phyloP scores from a whole-genome alignment of 257 asterid species.

The Nicotiana tabacum region DNA sequence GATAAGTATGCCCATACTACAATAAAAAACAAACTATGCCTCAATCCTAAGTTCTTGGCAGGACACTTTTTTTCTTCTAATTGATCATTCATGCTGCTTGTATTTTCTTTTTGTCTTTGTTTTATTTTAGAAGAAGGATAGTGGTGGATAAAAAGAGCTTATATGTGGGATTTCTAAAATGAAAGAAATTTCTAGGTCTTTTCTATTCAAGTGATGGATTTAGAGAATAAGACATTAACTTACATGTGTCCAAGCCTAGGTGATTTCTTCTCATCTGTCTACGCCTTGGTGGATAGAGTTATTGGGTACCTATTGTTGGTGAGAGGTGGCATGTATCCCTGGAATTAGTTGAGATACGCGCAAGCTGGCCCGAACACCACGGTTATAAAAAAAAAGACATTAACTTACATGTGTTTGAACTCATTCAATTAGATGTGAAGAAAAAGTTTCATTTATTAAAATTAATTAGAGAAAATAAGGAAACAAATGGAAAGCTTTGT shows the following conservation, averaged over 20 bases:
- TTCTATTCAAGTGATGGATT: background rate
- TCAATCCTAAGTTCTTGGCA: background rate
- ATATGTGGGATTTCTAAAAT: background rate
- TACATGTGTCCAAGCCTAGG: background rate
- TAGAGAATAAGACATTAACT: background rate
- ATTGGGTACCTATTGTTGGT: too few relatives aligned
- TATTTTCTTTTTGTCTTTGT: background rate
- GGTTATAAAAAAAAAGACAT: background rate
- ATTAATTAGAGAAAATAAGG: background rate
- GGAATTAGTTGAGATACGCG: too few relatives aligned
- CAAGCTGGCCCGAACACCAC: too few relatives aligned
- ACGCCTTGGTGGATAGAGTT: too few relatives aligned
- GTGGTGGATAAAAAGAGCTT: background rate
- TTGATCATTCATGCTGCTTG: background rate
- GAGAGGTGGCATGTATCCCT: too few relatives aligned
- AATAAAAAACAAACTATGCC: too few relatives aligned
- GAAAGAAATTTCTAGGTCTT: background rate
- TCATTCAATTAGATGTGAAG: background rate
- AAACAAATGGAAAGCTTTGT: background rate
- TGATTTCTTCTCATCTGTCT: too few relatives aligned
- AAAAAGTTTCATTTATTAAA: background rate
- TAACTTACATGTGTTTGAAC: background rate
- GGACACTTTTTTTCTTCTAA: background rate
- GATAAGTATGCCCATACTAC: too few relatives aligned
- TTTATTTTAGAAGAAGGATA: background rate